Percentiles rank a stretch among this genome's conserved stretches.
These are phyloP conservation scores for Claviceps quebecensis DNA, from an alignment of 2,329 filamentous ascomycete genomes.

Conservation along the genomic window DNA sequence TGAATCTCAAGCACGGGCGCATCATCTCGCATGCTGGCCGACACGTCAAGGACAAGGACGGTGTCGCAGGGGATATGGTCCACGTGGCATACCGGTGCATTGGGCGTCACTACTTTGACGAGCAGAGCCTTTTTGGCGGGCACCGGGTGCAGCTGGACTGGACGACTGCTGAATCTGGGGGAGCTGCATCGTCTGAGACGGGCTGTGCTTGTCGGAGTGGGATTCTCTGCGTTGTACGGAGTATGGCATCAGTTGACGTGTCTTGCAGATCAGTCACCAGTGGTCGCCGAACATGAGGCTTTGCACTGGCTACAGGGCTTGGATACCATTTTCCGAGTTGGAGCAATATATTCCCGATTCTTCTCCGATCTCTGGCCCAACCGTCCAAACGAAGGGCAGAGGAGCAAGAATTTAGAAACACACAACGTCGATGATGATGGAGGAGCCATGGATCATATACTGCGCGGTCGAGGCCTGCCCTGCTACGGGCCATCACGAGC, in stretches of 20 bases:
- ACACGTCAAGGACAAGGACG: conserved; percentile 48
- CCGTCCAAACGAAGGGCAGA: too few relatives aligned
- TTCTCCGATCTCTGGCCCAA: too few relatives aligned
- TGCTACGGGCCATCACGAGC: too few relatives aligned
- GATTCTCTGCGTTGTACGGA: neutral
- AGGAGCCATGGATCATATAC: too few relatives aligned
- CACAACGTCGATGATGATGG: too few relatives aligned
- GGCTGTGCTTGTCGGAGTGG: neutral
- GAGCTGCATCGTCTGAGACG: neutral
- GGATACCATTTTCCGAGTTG: neutral
- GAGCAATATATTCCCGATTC: too few relatives aligned
- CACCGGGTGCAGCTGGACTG: neutral
- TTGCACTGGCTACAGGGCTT: neutral
- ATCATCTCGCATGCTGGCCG: conserved; percentile 36
- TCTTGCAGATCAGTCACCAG: neutral
- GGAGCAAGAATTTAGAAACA: too few relatives aligned
- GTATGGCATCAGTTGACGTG: neutral
- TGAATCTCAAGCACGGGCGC: conserved; percentile 33
- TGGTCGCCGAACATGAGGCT: neutral
- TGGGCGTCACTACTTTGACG: neutral
- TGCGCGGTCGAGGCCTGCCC: too few relatives aligned
- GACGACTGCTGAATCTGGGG: neutral
- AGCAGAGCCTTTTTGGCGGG: neutral
- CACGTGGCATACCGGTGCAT: conserved; percentile 4
- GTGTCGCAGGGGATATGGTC: conserved; percentile 42